Conservation (phyloP, 2,329 filamentous ascomycete genomes). For the Neurospora crassa region DNA sequence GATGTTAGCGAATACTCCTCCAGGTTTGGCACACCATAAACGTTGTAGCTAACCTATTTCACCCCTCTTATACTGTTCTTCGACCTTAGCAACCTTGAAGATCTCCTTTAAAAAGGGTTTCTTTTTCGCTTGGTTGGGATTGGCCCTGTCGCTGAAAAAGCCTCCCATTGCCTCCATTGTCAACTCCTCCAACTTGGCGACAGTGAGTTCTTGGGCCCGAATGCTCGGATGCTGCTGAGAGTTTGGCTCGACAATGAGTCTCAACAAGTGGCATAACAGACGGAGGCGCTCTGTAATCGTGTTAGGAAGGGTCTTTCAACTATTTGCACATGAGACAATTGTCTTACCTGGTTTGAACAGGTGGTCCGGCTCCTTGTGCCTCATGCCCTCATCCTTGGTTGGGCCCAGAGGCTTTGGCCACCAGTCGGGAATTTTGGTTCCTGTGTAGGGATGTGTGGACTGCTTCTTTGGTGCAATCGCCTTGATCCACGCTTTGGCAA, state of each 20-base stretch:
- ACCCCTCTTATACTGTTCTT: constrained; percentile 45
- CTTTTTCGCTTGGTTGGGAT: constrained; percentile 43
- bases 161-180: constrained; percentile 48
- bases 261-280: constrained; percentile 50
- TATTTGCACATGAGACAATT: not conserved
- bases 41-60: constrained; percentile 41
- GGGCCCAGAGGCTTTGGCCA: constrained; percentile 51
- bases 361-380: constrained; percentile 67
- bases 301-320: constrained; percentile 4
- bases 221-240: constrained; percentile 41
- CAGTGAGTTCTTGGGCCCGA: constrained; percentile 41
- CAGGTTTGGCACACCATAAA: not conserved
- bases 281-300: constrained; percentile 42
- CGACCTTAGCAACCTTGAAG: constrained; percentile 48
- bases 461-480: constrained; percentile 69
- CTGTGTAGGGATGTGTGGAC: constrained; percentile 62
- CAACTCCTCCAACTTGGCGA: constrained; percentile 47
- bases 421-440: constrained; percentile 55
- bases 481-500: constrained; percentile 69
- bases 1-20: constrained; percentile 6
- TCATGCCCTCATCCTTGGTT: constrained; percentile 43
- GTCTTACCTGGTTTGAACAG: constrained; percentile 53
- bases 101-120: constrained; percentile 48
- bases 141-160: constrained; percentile 49
- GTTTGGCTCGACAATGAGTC: constrained; percentile 43